Evolutionary conservation across 495 filamentous ascomycete genomes (phyloP).

Genomic region (Apodospora peruviana): DNA sequence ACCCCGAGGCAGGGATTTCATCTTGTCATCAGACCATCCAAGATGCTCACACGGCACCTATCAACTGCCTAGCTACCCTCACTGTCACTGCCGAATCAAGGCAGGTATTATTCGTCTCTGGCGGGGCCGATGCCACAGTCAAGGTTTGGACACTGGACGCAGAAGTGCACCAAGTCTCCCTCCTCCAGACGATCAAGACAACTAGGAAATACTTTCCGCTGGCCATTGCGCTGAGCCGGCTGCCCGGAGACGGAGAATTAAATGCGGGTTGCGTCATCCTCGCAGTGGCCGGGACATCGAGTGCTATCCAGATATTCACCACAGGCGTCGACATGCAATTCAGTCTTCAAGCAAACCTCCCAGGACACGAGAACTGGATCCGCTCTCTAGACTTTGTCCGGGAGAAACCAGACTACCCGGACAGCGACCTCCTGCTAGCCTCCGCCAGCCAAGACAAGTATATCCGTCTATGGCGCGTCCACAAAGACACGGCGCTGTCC

Average conservation of each 20-base stretch:
- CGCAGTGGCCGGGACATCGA: slow-evolving; percentile 78
- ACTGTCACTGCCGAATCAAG: slow-evolving; percentile 21
- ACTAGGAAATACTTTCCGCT: slow-evolving; percentile 77
- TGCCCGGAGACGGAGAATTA: slow-evolving; percentile 39
- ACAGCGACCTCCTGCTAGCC: slow-evolving; percentile 72
- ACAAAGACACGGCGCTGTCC: slow-evolving; percentile 60
- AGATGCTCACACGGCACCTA: slow-evolving; percentile 59
- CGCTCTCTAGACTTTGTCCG: slow-evolving; percentile 70
- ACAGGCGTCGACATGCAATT: slow-evolving; percentile 45
- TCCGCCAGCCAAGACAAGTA: slow-evolving; percentile 98
- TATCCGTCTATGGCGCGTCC: slow-evolving; percentile 87
- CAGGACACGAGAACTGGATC: slow-evolving; percentile 95
- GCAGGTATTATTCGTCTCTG: slow-evolving; percentile 60
- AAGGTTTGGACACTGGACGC: slow-evolving; percentile 64
- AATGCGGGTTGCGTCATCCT: slow-evolving; percentile 47
- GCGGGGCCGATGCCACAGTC: slow-evolving; percentile 76
- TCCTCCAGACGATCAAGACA: slow-evolving; percentile 68
- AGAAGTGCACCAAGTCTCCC: slow-evolving; percentile 28
- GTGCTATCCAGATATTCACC: slow-evolving; percentile 70
- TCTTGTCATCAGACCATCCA: slow-evolving; percentile 43
- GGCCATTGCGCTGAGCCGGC: slow-evolving; percentile 56
- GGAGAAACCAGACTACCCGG: slow-evolving; percentile 44
- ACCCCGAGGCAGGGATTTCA: slow-evolving; percentile 18
- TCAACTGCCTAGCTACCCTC: slow-evolving; percentile 71
- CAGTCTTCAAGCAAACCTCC: slow-evolving; percentile 67